phyloP scores from a whole-genome alignment of 2,329 filamentous ascomycete species.

The Nemania abortiva region DNA sequence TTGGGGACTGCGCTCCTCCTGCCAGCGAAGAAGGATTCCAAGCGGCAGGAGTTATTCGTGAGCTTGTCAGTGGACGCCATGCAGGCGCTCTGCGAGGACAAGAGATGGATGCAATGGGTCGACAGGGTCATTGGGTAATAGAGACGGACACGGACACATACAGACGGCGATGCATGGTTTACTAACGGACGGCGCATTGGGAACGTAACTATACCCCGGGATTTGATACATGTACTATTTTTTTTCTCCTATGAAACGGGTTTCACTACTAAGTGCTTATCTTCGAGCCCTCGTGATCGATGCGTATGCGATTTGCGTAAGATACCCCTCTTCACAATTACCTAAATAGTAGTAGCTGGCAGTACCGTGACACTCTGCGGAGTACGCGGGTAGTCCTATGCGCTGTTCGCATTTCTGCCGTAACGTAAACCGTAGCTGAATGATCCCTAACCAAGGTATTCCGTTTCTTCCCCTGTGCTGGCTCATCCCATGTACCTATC shows the following conservation, averaged over 20 bases:
- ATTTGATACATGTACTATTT: conserved; percentile 34
- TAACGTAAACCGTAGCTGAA: background rate
- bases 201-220: conserved; percentile 36
- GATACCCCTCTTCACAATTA: conserved; percentile 25
- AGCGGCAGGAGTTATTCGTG: conserved; percentile 51
- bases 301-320: conserved; percentile 14
- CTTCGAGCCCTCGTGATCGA: conserved; percentile 10
- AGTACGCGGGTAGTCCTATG: background rate
- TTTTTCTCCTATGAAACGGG: conserved; percentile 20
- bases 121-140: conserved; percentile 51
- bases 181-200: conserved; percentile 41
- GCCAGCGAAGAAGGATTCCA: conserved; percentile 46
- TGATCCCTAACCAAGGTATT: background rate
- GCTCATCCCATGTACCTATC: background rate
- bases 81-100: conserved; percentile 49
- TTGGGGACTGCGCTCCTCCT: conserved; percentile 52
- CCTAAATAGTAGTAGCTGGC: conserved; percentile 14
- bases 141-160: too few relatives aligned
- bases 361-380: conserved; percentile 8
- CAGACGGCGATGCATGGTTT: conserved; percentile 18
- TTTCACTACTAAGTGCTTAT: conserved; percentile 14
- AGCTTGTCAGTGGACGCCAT: conserved; percentile 51
- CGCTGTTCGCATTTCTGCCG: conserved; percentile 2
- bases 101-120: conserved; percentile 51
- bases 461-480: background rate